These are phyloP conservation scores for Amesomyces nigricolor DNA, from an alignment of 2,329 filamentous ascomycete species.

Conservation along the genomic window DNA sequence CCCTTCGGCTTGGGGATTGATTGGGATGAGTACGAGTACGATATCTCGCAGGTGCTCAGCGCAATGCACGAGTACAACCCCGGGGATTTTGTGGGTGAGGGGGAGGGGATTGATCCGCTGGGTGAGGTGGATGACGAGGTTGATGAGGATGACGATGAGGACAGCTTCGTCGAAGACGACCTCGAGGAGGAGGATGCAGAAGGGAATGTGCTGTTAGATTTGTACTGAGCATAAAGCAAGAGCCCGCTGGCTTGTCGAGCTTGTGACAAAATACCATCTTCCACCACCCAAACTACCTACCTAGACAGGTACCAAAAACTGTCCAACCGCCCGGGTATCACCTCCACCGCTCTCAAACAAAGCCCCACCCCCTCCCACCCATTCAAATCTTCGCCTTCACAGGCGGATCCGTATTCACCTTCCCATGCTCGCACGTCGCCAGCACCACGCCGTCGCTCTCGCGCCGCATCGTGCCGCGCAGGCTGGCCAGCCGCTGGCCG, in stretches of 20 bases:
- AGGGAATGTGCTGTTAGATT: no score
- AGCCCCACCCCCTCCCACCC: no score
- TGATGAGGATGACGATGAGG: constrained; percentile 12
- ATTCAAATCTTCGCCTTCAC: no score
- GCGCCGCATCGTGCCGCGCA: constrained; percentile 51
- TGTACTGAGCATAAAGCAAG: no score
- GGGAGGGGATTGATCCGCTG: not conserved
- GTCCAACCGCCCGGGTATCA: constrained; percentile 23
- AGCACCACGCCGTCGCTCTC: constrained; percentile 48
- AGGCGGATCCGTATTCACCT: constrained; percentile 52
- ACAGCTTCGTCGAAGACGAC: constrained; percentile 14
- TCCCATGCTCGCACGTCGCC: constrained; percentile 58
- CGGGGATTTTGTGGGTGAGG: constrained; percentile 1
- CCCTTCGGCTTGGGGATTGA: not conserved
- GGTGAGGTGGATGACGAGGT: not conserved
- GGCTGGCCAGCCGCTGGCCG: constrained; percentile 48
- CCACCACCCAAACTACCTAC: not conserved
- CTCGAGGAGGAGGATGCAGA: constrained; percentile 14
- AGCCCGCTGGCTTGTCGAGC: no score
- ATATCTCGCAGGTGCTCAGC: constrained; percentile 7
- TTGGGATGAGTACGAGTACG: constrained; percentile 14
- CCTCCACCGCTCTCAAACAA: no score
- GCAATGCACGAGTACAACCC: constrained; percentile 21
- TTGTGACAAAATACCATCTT: not conserved
- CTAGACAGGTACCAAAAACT: not conserved